Conservation (phyloP, 2,329 filamentous ascomycete species). For the Leptographium procerum region DNA sequence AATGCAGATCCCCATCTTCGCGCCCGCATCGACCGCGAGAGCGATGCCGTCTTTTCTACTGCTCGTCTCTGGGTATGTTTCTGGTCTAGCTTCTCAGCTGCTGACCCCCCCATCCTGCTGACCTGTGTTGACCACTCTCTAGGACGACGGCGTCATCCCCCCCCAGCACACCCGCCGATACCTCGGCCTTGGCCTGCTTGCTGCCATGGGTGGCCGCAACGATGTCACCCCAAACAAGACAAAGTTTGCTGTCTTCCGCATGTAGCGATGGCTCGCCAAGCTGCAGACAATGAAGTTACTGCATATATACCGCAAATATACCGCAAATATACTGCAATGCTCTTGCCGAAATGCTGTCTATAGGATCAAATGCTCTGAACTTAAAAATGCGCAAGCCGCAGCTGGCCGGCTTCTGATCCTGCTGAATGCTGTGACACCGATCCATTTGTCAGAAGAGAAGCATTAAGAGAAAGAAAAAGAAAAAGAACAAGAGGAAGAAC, state of each 20-base stretch:
- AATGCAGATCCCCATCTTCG: slow-evolving; percentile 69
- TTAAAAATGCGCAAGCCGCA: too few relatives aligned
- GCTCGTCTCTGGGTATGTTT: slow-evolving; percentile 76
- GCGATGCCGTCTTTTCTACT: slow-evolving; percentile 76
- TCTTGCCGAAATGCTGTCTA: too few relatives aligned
- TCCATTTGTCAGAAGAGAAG: too few relatives aligned
- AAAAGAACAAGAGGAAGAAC: too few relatives aligned
- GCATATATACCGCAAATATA: neutral
- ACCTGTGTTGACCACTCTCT: neutral
- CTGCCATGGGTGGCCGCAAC: slow-evolving; percentile 58
- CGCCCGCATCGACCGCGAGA: slow-evolving; percentile 79
- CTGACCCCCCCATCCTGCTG: neutral
- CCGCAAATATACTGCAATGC: neutral
- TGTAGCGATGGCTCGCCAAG: slow-evolving; percentile 50
- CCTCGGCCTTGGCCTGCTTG: slow-evolving; percentile 60
- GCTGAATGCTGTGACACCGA: too few relatives aligned
- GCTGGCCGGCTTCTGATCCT: too few relatives aligned
- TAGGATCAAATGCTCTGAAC: too few relatives aligned
- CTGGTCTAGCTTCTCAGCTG: neutral
- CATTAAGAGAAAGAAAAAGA: too few relatives aligned
- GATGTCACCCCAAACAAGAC: slow-evolving; percentile 49
- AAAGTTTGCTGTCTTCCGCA: slow-evolving; percentile 72
- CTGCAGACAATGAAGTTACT: neutral
- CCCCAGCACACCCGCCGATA: slow-evolving; percentile 65
- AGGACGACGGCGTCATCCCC: slow-evolving; percentile 71